Conservation (phyloP, 2,329 filamentous ascomycete genomes). For the Fusarium acutatum region DNA sequence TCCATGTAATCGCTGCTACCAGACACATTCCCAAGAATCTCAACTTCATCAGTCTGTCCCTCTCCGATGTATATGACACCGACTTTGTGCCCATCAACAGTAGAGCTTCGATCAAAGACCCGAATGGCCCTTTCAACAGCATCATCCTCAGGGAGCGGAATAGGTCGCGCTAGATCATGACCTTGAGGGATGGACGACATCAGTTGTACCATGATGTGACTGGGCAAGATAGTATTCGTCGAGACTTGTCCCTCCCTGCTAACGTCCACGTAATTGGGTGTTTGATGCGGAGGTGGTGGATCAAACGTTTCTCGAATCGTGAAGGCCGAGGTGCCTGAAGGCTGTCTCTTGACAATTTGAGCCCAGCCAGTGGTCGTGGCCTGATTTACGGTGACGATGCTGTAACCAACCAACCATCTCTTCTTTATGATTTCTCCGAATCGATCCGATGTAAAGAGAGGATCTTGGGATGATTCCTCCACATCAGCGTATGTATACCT, state of each 20-base stretch:
- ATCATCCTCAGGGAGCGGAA: constrained; percentile 77
- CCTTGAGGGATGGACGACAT: constrained; percentile 69
- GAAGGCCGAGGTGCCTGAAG: constrained; percentile 71
- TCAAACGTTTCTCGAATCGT: constrained; percentile 67
- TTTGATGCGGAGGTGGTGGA: constrained; percentile 66
- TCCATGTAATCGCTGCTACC: constrained; percentile 89
- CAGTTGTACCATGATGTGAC: constrained; percentile 76
- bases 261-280: constrained; percentile 56
- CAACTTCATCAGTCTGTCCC: constrained; percentile 80
- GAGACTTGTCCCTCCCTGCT: constrained; percentile 61
- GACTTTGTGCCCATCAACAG: constrained; percentile 94
- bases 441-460: constrained; percentile 68
- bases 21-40: constrained; percentile 86
- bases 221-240: constrained; percentile 73
- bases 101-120: constrained; percentile 85
- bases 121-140: constrained; percentile 77
- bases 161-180: constrained; percentile 69
- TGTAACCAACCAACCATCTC: constrained; percentile 77
- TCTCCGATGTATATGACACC: constrained; percentile 94
- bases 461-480: constrained; percentile 76
- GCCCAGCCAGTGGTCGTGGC: constrained; percentile 72
- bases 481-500: constrained; percentile 85
- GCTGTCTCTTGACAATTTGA: constrained; percentile 75
- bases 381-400: constrained; percentile 78
- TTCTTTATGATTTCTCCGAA: constrained; percentile 74